Evolutionary conservation across 495 filamentous ascomycete genomes (phyloP).

Genomic region (Annulohypoxylon maeteangense): DNA sequence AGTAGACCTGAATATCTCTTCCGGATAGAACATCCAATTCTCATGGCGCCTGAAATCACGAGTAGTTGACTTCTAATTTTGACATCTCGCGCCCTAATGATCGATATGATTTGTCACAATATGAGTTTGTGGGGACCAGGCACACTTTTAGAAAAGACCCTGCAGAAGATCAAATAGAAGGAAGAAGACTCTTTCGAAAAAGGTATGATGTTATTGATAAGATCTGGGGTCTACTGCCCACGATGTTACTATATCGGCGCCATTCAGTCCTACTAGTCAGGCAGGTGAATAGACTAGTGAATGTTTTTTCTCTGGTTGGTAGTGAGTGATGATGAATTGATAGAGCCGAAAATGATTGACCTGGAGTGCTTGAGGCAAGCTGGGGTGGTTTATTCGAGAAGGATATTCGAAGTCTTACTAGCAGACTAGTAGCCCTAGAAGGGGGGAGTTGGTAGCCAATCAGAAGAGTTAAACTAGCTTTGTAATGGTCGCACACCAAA

Average conservation of each 20-base stretch:
- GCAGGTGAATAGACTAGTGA: conserved; percentile 16
- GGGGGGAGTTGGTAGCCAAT: conserved; percentile 36
- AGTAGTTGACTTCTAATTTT: conserved; percentile 17
- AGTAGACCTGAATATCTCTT: conserved; percentile 2
- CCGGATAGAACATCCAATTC: conserved; percentile 3
- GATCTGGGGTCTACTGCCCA: conserved; percentile 10
- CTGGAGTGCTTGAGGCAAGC: background rate
- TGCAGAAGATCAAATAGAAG: conserved; percentile 6
- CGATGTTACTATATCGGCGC: conserved; percentile 24
- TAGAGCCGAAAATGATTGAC: conserved; percentile 4
- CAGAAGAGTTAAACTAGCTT: conserved; percentile 14
- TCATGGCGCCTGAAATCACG: conserved; percentile 9
- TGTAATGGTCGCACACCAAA: conserved; percentile 36
- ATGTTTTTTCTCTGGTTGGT: conserved; percentile 13
- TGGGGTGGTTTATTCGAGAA: conserved; percentile 9
- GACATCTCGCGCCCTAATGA: background rate
- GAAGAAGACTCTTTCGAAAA: background rate
- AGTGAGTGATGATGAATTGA: conserved; percentile 14
- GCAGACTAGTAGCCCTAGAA: conserved; percentile 30
- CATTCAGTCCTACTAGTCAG: conserved; percentile 13
- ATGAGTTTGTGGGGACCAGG: conserved; percentile 14
- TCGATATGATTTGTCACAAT: conserved; percentile 27
- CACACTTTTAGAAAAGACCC: conserved; percentile 5
- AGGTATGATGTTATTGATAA: background rate
- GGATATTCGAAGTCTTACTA: conserved; percentile 35